phyloP scores from a whole-genome alignment of 768 basidiomycete species.

The Austroboletus eburneus region DNA sequence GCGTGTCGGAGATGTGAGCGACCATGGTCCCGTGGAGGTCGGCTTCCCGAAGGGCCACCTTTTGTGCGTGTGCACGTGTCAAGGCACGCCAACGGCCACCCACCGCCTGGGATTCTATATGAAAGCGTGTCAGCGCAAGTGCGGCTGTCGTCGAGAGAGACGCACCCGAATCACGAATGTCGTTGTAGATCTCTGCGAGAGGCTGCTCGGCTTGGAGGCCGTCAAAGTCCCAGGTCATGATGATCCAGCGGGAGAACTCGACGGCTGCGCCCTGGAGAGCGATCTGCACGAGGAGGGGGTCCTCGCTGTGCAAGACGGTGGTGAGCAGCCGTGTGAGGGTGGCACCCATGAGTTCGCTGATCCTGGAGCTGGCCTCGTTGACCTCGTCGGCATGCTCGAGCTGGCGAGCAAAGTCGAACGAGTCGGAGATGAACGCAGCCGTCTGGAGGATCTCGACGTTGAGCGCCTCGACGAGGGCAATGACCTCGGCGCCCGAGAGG shows the following conservation, averaged over 20 bases:
- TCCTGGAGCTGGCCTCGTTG: constrained; percentile 25
- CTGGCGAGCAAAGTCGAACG: constrained; percentile 29
- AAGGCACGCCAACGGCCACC: constrained; percentile 56
- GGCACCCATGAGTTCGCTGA: constrained; percentile 31
- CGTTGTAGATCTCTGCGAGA: constrained; percentile 33
- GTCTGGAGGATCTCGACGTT: constrained; percentile 49
- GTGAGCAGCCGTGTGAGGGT: constrained; percentile 23
- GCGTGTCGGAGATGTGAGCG: constrained; percentile 41
- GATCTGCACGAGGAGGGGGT: constrained; percentile 39
- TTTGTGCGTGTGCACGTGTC: constrained; percentile 44
- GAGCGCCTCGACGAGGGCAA: constrained; percentile 35
- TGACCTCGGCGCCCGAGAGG: constrained; percentile 43
- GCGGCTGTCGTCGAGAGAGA: background rate
- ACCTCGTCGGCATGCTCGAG: constrained; percentile 20
- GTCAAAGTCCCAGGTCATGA: constrained; percentile 34
- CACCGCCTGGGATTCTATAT: constrained; percentile 46
- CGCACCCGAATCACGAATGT: constrained; percentile 43
- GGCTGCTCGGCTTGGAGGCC: constrained; percentile 27
- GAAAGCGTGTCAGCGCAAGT: constrained; percentile 4
- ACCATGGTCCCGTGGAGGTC: constrained; percentile 36
- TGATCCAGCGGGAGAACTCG: constrained; percentile 32
- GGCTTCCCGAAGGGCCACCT: constrained; percentile 28
- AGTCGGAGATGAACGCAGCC: constrained; percentile 42
- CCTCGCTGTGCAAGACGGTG: constrained; percentile 24
- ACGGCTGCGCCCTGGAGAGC: constrained; percentile 33